These are phyloP conservation scores for Discostella stelligera DNA, from an alignment of 352 stramenopile species.

Conservation along the genomic window DNA sequence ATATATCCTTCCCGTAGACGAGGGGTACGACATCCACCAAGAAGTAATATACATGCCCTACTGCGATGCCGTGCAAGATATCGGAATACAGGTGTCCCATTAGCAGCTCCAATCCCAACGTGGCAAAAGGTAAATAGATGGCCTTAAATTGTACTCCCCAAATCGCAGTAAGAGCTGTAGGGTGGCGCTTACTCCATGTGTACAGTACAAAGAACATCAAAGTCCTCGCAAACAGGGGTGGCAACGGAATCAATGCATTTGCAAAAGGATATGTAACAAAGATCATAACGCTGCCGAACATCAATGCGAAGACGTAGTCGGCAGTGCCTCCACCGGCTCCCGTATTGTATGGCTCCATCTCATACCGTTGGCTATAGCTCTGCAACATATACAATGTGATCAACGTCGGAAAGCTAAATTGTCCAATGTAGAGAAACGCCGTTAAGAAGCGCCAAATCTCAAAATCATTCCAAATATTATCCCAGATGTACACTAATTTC, in stretches of 20 bases:
- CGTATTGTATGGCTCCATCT: slow-evolving; percentile 74
- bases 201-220: slow-evolving; percentile 82
- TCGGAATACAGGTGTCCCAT: slow-evolving; percentile 63
- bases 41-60: slow-evolving; percentile 87
- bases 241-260: slow-evolving; percentile 25
- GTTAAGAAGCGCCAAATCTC: slow-evolving; percentile 82
- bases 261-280: slow-evolving; percentile 65
- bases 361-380: slow-evolving; percentile 75
- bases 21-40: slow-evolving; percentile 83
- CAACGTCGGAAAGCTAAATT: slow-evolving; percentile 76
- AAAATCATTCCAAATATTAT: slow-evolving; percentile 58
- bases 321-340: slow-evolving; percentile 77
- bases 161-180: slow-evolving; percentile 77
- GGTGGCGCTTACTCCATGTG: slow-evolving; percentile 82
- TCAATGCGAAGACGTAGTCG: slow-evolving; percentile 80
- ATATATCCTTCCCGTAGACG: slow-evolving; percentile 82
- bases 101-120: slow-evolving; percentile 72
- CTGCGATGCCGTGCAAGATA: slow-evolving; percentile 77
- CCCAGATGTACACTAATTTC: slow-evolving; percentile 64
- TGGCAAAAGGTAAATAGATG: slow-evolving; percentile 83
- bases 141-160: slow-evolving; percentile 81
- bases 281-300: slow-evolving; percentile 70
- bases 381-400: slow-evolving; percentile 79
- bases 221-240: slow-evolving; percentile 76
- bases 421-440: slow-evolving; percentile 76